Conservation (phyloP, 1,284 basidiomycete genomes). For the Rhodotorula sp. region DNA sequence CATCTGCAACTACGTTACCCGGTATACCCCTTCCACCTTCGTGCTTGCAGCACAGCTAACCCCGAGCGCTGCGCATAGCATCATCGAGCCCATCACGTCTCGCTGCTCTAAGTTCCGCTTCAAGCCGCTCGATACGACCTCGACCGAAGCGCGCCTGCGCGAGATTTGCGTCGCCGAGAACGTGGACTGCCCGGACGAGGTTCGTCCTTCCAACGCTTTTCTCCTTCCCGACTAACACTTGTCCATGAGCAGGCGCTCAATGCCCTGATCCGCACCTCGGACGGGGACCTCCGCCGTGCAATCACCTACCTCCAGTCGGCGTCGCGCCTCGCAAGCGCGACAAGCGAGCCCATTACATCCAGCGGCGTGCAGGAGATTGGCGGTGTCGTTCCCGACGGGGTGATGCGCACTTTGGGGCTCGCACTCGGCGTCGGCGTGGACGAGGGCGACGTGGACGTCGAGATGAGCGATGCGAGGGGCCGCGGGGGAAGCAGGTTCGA, state of each 20-base stretch:
- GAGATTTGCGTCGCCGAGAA: constrained; percentile 70
- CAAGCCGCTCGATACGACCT: constrained; percentile 79
- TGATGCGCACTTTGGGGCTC: constrained; percentile 69
- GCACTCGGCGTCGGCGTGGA: constrained; percentile 71
- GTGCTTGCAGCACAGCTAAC: not conserved
- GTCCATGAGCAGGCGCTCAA: constrained; percentile 59
- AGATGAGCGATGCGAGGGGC: constrained; percentile 54
- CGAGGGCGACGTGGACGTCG: constrained; percentile 50
- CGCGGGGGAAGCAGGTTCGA: constrained; percentile 61
- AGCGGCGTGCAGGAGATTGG: constrained; percentile 88
- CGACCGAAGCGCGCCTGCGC: constrained; percentile 73
- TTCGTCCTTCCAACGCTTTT: constrained; percentile 40
- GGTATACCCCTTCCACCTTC: constrained; percentile 59
- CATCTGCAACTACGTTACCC: constrained; percentile 98
- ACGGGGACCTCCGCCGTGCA: constrained; percentile 93
- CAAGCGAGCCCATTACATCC: constrained; percentile 67
- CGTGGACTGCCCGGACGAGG: constrained; percentile 56
- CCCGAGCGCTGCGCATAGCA: constrained; percentile 59
- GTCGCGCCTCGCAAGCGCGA: constrained; percentile 74
- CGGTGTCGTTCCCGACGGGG: constrained; percentile 80
- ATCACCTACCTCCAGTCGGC: constrained; percentile 98
- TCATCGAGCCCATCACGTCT: constrained; percentile 98
- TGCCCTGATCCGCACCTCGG: constrained; percentile 75
- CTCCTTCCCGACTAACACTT: not conserved
- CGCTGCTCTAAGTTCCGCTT: constrained; percentile 99